Conservation (phyloP, 2,329 filamentous ascomycete genomes). For the Aspergillus sclerotialis region DNA sequence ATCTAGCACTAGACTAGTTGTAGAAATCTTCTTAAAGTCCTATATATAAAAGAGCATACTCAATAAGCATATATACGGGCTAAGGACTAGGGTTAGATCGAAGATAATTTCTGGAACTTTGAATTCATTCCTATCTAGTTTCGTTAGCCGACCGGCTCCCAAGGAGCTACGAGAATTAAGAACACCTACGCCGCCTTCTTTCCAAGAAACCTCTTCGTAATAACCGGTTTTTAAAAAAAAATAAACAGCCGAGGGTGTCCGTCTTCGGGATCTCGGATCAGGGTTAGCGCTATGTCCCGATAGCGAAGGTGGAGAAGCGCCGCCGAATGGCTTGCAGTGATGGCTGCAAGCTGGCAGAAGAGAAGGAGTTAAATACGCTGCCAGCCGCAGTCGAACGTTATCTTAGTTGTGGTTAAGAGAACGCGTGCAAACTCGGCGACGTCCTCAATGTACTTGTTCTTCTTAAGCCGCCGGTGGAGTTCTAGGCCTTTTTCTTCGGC, state of each 20-base stretch:
- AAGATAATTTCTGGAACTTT: constrained; percentile 32
- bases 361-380: constrained; percentile 15
- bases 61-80: constrained; percentile 26
- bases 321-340: constrained; percentile 16
- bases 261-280: constrained; percentile 19
- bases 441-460: constrained; percentile 26
- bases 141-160: no score
- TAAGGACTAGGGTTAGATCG: constrained; percentile 29
- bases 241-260: constrained; percentile 9
- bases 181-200: constrained; percentile 18
- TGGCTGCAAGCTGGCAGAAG: constrained; percentile 19
- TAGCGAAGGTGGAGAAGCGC: constrained; percentile 19
- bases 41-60: constrained; percentile 7
- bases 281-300: constrained; percentile 16
- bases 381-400: constrained; percentile 22
- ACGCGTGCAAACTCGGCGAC: constrained; percentile 22
- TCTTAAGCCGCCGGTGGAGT: constrained; percentile 15
- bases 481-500: constrained; percentile 18
- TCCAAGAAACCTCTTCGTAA: constrained; percentile 8
- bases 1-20: constrained; percentile 12
- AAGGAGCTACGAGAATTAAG: no score
- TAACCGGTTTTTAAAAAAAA: constrained; percentile 9
- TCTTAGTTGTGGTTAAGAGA: constrained; percentile 23
- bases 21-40: constrained; percentile 1
- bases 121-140: constrained; percentile 25